A percentile compares a stretch with the other conserved stretches of the same genome.
phyloP scores from a whole-genome alignment of 129 eudicot genomes.

The Apium graveolens region DNA sequence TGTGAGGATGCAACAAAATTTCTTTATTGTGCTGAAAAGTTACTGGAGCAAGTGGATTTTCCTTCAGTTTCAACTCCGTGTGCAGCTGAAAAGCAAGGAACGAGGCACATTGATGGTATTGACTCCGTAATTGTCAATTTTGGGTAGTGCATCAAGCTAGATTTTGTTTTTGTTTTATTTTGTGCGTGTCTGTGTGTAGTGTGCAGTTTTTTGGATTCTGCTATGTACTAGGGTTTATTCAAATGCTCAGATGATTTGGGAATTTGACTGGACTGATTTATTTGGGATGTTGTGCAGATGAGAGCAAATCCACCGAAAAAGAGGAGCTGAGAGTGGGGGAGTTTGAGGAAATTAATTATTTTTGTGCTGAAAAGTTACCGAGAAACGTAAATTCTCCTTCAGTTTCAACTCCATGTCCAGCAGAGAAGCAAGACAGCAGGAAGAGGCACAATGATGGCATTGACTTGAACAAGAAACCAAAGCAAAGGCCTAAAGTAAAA shows the following conservation, averaged over 20 bases:
- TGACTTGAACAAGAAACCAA: slow-evolving; percentile 32
- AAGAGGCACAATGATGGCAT: slow-evolving; percentile 33
- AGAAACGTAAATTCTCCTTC: not conserved
- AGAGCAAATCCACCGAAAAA: slow-evolving; percentile 16
- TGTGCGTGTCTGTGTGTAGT: not conserved
- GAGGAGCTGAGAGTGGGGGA: not conserved
- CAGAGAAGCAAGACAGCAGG: slow-evolving; percentile 7
- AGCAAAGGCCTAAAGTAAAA: slow-evolving; percentile 32
- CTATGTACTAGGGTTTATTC: not conserved
- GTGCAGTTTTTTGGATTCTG: not conserved
- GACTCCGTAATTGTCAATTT: not conserved
- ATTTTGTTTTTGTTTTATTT: too few relatives aligned
- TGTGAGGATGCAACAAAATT: not conserved
- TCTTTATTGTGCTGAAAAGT: not conserved
- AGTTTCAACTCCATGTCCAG: not conserved
- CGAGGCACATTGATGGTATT: slow-evolving; percentile 25
- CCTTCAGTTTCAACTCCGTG: slow-evolving; percentile 4
- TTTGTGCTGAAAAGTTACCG: not conserved
- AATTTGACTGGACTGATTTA: not conserved
- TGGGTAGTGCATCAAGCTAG: not conserved
- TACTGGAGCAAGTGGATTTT: not conserved
- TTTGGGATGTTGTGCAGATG: slow-evolving; percentile 5
- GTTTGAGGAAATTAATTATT: not conserved
- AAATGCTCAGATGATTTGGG: not conserved
- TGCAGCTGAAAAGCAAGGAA: slow-evolving; percentile 9